These are phyloP conservation scores for Akanthomyces uredinophilus DNA, from an alignment of 2,329 filamentous ascomycete genomes.

Conservation along the genomic window DNA sequence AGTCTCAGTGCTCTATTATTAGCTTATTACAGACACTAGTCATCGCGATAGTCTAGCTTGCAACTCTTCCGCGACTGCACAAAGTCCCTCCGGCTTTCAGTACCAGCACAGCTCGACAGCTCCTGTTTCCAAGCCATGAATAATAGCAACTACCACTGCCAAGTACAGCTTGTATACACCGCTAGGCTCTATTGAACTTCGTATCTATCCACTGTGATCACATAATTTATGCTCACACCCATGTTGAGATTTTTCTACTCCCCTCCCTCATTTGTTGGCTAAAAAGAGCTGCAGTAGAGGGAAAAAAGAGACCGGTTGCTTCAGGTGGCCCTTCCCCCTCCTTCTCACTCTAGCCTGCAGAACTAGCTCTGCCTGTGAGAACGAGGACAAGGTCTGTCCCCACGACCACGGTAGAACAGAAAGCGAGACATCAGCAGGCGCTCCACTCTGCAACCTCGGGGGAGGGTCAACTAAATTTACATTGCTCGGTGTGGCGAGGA, in stretches of 20 bases:
- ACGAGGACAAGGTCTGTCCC: background rate
- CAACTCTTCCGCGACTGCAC: background rate
- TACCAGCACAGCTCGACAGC: background rate
- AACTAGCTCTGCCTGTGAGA: background rate
- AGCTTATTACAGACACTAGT: background rate
- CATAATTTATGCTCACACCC: background rate
- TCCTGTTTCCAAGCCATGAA: background rate
- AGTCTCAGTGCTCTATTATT: slow-evolving; percentile 1
- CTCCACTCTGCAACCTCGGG: background rate
- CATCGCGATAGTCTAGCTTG: background rate
- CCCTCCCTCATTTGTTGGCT: background rate
- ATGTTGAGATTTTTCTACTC: background rate
- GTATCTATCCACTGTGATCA: background rate
- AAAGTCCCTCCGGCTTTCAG: background rate
- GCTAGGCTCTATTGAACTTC: background rate
- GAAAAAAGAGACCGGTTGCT: background rate
- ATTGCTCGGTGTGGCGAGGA: background rate
- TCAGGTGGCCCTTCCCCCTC: background rate
- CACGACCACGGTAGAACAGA: background rate
- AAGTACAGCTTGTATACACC: background rate
- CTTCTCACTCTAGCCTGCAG: background rate
- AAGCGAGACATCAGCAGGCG: background rate
- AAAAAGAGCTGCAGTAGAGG: background rate
- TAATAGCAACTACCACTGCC: background rate
- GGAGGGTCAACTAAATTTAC: background rate